Evolutionary conservation across 306 rosid genomes (phyloP), one percentile per base, ranked within the genome.

Genomic region (Cucumis melo): DNA sequence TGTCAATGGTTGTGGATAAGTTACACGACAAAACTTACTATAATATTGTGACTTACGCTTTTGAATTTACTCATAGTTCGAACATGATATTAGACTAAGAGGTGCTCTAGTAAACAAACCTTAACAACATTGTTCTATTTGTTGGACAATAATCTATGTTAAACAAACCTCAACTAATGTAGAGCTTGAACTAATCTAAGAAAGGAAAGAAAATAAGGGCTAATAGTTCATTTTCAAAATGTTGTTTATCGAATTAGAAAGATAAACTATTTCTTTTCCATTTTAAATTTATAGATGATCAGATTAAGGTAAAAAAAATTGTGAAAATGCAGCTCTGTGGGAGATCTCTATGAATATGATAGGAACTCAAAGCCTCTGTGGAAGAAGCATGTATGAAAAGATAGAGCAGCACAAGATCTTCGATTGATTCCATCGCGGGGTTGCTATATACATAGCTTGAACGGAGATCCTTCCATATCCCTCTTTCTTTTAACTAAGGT

Each of bases 401-500:
- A 91, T 77, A 83, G 82, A 83, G 74, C 65, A 67, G 79, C 80
- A 51, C 59, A 84, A 44, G 78, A 82, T 79, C 21, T 89, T 74
- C 81, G 88, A 73, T 78, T 93, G 81, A 34, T 79, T 21, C 91
- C 93, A 23, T 75, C 86, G 64, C 81, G 64, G 44, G 97, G 96
- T 44, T 84, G 83, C 83, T 80, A 79, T 81, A 53, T 83, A 75
- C 84, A 87, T 68, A 91, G 91, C 68, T 76, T 81, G 59, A 84
- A 63, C 77, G 91, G 87, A 78, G 96, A 90, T 77, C 80, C 88
- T 80, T 88, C 94, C 20, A 85, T 87, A 77, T 91, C 97, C 63
- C 82, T 93, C 70, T 91, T 91, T 91, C 98, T 93, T 55, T 87
- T 91, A 80, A 93, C 96, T 73, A 88, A 89, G 96, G 97, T 93